Evolutionary conservation across 257 asterid species (phyloP).

Genomic region (Fraxinus anomala): DNA sequence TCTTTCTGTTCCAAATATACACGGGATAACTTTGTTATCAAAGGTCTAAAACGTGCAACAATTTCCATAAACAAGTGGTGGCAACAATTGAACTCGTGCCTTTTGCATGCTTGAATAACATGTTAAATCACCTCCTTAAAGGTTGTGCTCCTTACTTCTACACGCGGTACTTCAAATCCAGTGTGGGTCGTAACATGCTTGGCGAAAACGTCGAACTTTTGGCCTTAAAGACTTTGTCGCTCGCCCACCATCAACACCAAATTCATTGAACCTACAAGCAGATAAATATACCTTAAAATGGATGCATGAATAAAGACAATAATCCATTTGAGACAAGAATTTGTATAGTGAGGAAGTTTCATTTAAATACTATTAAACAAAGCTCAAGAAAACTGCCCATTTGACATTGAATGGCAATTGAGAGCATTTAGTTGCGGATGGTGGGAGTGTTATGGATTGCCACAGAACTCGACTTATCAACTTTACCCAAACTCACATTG

Average conservation of each 20-base stretch:
- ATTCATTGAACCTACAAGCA: constrained; percentile 65
- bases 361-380: neutral
- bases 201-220: constrained; percentile 61
- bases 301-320: constrained; percentile 11
- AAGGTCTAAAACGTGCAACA: neutral
- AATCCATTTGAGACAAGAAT: neutral
- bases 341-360: neutral
- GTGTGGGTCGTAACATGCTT: constrained; percentile 62
- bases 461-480: neutral
- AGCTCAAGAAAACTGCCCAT: neutral
- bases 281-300: constrained; percentile 3
- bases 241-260: constrained; percentile 89
- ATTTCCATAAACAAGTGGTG: neutral
- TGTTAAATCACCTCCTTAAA: neutral
- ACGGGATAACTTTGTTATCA: neutral
- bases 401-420: neutral
- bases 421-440: neutral
- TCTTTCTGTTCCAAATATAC: too few relatives aligned
- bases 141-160: constrained; percentile 53
- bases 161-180: constrained; percentile 61
- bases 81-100: neutral
- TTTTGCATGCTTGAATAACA: neutral
- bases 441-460: too few relatives aligned
- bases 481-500: too few relatives aligned
- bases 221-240: constrained; percentile 69